Evolutionary conservation across 345 rosid species (phyloP).

Genomic region (Salix udensis): DNA sequence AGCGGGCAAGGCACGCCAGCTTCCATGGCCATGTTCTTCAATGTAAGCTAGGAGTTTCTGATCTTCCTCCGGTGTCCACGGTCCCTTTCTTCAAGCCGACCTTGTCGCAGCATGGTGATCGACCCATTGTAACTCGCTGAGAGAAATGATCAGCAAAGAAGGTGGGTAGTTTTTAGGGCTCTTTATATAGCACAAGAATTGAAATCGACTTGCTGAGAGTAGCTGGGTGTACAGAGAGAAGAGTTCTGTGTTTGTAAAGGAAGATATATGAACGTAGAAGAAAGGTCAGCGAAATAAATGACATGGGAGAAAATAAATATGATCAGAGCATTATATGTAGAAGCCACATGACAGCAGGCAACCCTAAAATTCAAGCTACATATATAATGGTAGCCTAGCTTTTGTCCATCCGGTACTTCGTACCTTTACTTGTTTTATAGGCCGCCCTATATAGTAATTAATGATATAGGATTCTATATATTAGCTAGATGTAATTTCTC

Average conservation of each 20-base stretch:
- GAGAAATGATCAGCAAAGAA: constrained; percentile 15
- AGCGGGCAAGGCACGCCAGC: constrained; percentile 85
- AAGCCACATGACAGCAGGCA: constrained; percentile 22
- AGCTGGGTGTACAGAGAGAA: background rate
- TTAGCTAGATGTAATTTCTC: too few relatives aligned
- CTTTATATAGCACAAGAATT: constrained; percentile 19
- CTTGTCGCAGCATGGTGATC: constrained; percentile 49
- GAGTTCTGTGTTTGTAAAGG: constrained; percentile 27
- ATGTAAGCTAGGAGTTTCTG: constrained; percentile 86
- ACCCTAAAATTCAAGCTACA: constrained; percentile 15
- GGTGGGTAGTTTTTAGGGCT: constrained; percentile 10
- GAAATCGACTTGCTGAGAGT: background rate
- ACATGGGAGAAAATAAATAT: constrained; percentile 32
- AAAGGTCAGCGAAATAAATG: constrained; percentile 46
- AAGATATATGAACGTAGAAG: constrained; percentile 30
- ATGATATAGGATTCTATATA: too few relatives aligned
- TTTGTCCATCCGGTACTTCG: background rate
- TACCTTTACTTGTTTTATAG: background rate
- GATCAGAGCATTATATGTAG: constrained; percentile 16
- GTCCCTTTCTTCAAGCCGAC: constrained; percentile 91
- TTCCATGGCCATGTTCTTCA: constrained; percentile 91
- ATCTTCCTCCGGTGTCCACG: constrained; percentile 96
- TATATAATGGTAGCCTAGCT: background rate
- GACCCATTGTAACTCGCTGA: constrained; percentile 18
- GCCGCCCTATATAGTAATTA: background rate